Evolutionary conservation across 2,329 filamentous ascomycete genomes (phyloP), one percentile per base, ranked within the genome.

Genomic region (Sporothrix inflata): DNA sequence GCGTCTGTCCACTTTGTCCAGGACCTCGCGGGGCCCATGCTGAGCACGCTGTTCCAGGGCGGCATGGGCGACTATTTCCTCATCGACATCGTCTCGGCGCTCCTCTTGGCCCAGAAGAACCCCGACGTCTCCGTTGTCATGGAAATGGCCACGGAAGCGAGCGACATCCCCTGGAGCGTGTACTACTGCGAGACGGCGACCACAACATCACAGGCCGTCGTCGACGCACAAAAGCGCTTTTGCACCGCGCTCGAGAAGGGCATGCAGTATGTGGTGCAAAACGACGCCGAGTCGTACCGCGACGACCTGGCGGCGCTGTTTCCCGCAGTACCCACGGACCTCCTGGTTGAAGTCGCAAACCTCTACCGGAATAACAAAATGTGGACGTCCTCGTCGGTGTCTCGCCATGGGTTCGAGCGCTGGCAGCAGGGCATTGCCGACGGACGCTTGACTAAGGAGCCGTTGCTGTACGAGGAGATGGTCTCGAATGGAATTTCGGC

Each of bases 121-220:
- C 38, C 70, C 11, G 49, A 67, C 21, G 61, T 74, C n/a, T 40
- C 34, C 16, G 72, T 75, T 9, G 71, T 55, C 24, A n/a, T 74
- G 27, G 65, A 74, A 30, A 72, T 66, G 63, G 74, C 69, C 66
- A 65, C 71, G 5, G 27, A 45, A 4, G 63, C 24, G 2, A 72
- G 67, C n/a, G 71, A 72, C 14, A 70, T 74, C 19, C 73, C 74
- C 5, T 74, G 73, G 73, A 75, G 74, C 51, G 74, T 75, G 12
- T 75, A 75, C 61, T 75, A 75, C 49, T 68, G 71, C 16, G 71
- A 75, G 45, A 63, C 71, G 5, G 55, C 30, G 19, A 38, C 67
- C 0, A 70, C 51, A 19, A 72, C n/a, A 3, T 24, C 73, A 6
- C 69, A 71, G 12, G 38, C 49, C 3, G 51, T 74, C 1, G 53